These are phyloP conservation scores for Mycena alexandri DNA, from an alignment of 768 basidiomycete species.

Conservation along the genomic window DNA sequence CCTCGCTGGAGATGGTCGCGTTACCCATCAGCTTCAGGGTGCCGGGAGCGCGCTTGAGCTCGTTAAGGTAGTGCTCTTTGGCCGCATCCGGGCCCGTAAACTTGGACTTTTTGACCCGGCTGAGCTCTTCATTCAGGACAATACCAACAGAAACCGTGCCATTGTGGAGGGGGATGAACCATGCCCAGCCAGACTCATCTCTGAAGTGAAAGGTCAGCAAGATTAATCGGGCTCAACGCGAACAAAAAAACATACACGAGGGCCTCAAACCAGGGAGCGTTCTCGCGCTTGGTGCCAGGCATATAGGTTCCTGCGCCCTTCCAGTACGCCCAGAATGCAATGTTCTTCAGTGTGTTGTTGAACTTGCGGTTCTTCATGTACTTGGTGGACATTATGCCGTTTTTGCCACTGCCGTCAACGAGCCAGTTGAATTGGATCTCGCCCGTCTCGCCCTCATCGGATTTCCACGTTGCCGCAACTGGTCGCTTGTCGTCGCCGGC, in stretches of 20 bases:
- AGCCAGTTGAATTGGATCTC: constrained; percentile 69
- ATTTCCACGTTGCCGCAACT: constrained; percentile 54
- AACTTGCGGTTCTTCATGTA: constrained; percentile 69
- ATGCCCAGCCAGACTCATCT: constrained; percentile 70
- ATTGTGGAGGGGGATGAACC: constrained; percentile 68
- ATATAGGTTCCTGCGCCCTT: constrained; percentile 59
- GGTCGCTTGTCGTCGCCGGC: constrained; percentile 47
- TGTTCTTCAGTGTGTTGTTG: constrained; percentile 66
- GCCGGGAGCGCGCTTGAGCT: constrained; percentile 44
- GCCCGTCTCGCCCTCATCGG: constrained; percentile 48
- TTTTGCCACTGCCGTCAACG: constrained; percentile 72
- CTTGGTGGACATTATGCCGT: constrained; percentile 69
- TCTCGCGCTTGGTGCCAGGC: constrained; percentile 52
- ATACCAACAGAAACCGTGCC: constrained; percentile 64
- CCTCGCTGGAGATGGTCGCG: constrained; percentile 42
- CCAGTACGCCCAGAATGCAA: constrained; percentile 82
- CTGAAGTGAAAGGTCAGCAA: neutral
- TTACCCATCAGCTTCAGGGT: constrained; percentile 42
- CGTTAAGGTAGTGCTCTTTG: constrained; percentile 45
- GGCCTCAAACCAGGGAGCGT: too few species aligned
- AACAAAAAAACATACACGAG: too few species aligned
- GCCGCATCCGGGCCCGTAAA: constrained; percentile 36
- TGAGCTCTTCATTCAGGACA: constrained; percentile 56
- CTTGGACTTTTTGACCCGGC: constrained; percentile 47
- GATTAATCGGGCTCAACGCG: constrained; percentile 42